A percentile compares a stretch with the other conserved stretches of the same genome.
Conservation (phyloP, 164 flowering plant species). For the Litsea cubeba region DNA sequence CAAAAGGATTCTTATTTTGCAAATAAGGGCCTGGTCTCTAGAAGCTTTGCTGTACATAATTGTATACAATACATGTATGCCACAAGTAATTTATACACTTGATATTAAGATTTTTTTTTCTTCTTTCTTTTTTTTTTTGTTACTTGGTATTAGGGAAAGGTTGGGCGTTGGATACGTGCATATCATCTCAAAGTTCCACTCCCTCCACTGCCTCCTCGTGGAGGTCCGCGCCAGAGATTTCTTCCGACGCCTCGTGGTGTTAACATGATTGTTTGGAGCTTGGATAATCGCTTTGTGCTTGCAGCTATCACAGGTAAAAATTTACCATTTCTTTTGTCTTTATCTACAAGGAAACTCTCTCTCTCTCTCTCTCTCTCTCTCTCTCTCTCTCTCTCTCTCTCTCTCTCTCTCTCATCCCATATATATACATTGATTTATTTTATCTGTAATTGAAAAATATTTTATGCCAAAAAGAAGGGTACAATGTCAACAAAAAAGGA, state of each 20-base stretch:
- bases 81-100: no score
- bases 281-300: conserved; percentile 97
- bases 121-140: not conserved
- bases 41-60: no score
- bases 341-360: not conserved
- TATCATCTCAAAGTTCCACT: conserved; percentile 99
- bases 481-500: no score
- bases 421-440: no score
- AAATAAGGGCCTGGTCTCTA: no score
- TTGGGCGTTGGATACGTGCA: conserved; percentile 78
- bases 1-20: no score
- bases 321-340: not conserved
- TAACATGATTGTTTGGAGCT: conserved; percentile 98
- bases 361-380: no score
- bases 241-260: conserved; percentile 99
- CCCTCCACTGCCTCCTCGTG: conserved; percentile 91
- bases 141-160: conserved; percentile 52
- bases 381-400: no score
- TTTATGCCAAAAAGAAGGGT: no score
- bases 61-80: no score
- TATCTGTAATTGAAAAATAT: no score
- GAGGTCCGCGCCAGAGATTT: conserved; percentile 94
- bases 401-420: not conserved
- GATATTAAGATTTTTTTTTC: no score
- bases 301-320: conserved; percentile 96